Percentiles rank a stretch among this genome's conserved stretches.
Evolutionary conservation across 768 basidiomycete species (phyloP).

Genomic region (Wakefieldia striispora): DNA sequence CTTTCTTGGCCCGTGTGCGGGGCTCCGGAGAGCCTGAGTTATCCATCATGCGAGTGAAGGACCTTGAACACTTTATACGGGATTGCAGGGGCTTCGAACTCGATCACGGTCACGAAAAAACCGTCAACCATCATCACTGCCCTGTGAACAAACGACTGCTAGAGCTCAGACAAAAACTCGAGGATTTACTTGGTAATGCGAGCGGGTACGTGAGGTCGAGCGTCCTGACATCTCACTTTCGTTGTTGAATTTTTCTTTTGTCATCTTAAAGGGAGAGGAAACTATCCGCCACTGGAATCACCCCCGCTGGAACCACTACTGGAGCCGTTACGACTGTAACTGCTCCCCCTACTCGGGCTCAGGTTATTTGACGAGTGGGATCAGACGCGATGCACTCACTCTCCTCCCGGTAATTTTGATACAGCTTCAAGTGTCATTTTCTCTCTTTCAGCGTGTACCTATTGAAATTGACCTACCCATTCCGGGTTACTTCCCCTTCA

Average conservation of each 20-base stretch:
- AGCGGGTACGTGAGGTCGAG: conserved; percentile 20
- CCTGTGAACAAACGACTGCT: conserved; percentile 12
- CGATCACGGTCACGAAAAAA: conserved; percentile 48
- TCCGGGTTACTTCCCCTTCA: no score
- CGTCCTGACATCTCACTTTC: not conserved
- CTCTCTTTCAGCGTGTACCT: no score
- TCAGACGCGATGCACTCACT: no score
- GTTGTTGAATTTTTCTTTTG: not conserved
- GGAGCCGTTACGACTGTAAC: no score
- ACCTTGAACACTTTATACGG: conserved; percentile 66
- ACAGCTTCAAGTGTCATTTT: no score
- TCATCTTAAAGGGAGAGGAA: conserved; percentile 22
- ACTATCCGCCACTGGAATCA: conserved; percentile 15
- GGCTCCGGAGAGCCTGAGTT: conserved; percentile 70
- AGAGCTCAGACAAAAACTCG: conserved; percentile 22
- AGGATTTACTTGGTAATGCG: conserved; percentile 28
- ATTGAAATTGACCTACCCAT: no score
- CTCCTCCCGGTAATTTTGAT: no score
- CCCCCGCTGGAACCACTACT: no score
- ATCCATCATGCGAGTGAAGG: conserved; percentile 52
- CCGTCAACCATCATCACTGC: no score
- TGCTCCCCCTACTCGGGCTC: no score
- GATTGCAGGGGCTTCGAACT: conserved; percentile 56
- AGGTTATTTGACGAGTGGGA: no score
- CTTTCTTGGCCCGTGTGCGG: conserved; percentile 67